These are phyloP conservation scores for Ophiosphaerella herpotricha DNA, from an alignment of 2,329 filamentous ascomycete species.

Conservation along the genomic window DNA sequence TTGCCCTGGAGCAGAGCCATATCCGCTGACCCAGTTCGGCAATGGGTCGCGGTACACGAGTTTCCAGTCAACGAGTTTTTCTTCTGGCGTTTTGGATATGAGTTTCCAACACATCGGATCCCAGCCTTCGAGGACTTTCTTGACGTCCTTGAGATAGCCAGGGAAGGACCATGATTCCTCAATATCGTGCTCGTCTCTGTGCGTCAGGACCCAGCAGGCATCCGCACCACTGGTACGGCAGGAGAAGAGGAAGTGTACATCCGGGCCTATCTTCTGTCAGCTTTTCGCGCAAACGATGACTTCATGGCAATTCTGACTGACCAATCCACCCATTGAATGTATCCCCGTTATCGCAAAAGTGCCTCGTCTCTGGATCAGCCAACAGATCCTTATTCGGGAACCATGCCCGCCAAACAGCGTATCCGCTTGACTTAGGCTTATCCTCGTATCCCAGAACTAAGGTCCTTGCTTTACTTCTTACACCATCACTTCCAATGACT, in stretches of 20 bases:
- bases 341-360: constrained; percentile 46
- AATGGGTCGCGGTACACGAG: constrained; percentile 60
- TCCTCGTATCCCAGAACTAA: constrained; percentile 59
- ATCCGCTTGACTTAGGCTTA: constrained; percentile 58
- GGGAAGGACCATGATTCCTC: constrained; percentile 45
- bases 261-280: constrained; percentile 27
- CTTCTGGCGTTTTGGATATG: constrained; percentile 43
- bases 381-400: constrained; percentile 46
- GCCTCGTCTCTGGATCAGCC: constrained; percentile 42
- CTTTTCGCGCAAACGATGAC: not conserved
- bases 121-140: constrained; percentile 40
- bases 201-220: constrained; percentile 46
- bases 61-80: constrained; percentile 57
- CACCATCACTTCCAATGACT: constrained; percentile 59
- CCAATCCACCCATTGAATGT: constrained; percentile 47
- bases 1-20: constrained; percentile 44
- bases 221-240: constrained; percentile 43
- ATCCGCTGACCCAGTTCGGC: constrained; percentile 57
- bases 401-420: constrained; percentile 59
- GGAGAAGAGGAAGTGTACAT: constrained; percentile 47
- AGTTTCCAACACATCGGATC: constrained; percentile 41
- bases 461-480: constrained; percentile 57
- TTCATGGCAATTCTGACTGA: constrained; percentile 2
- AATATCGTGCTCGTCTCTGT: constrained; percentile 42
- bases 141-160: constrained; percentile 39